phyloP scores from a whole-genome alignment of 257 asterid genomes.

The Plantago major region DNA sequence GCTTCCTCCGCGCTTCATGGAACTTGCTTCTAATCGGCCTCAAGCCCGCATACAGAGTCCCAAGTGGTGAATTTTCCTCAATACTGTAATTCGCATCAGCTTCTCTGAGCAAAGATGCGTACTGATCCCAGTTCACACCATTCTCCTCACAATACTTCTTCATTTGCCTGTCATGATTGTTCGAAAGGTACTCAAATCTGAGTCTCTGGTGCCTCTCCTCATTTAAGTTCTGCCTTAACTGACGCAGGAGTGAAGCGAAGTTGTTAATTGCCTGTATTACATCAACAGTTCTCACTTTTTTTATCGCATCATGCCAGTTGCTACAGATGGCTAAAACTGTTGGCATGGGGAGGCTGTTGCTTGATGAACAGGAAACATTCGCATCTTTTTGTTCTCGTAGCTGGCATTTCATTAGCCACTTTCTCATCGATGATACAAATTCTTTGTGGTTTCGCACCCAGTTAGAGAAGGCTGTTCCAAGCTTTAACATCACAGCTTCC shows the following conservation, averaged over 20 bases:
- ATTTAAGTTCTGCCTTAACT: neutral
- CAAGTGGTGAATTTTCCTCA: neutral
- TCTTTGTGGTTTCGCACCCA: conserved; percentile 16
- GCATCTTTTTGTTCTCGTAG: neutral
- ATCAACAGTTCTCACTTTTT: neutral
- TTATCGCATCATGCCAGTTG: neutral
- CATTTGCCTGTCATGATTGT: neutral
- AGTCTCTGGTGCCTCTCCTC: neutral
- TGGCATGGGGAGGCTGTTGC: neutral
- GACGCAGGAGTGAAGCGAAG: neutral
- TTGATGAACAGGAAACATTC: neutral
- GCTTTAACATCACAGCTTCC: conserved; percentile 5
- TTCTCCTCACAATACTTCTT: neutral
- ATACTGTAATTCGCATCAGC: neutral
- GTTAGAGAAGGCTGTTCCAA: neutral
- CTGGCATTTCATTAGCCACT: conserved; percentile 13
- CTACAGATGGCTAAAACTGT: neutral
- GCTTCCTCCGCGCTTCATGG: neutral
- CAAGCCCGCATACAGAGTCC: neutral
- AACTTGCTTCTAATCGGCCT: neutral
- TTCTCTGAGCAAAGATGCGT: neutral
- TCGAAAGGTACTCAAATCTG: neutral
- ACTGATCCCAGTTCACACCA: neutral
- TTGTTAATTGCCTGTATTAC: neutral
- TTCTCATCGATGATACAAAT: conserved; percentile 9